These are phyloP conservation scores for Candida sphagnicola DNA, from an alignment of 805 yeast species.

Conservation along the genomic window DNA sequence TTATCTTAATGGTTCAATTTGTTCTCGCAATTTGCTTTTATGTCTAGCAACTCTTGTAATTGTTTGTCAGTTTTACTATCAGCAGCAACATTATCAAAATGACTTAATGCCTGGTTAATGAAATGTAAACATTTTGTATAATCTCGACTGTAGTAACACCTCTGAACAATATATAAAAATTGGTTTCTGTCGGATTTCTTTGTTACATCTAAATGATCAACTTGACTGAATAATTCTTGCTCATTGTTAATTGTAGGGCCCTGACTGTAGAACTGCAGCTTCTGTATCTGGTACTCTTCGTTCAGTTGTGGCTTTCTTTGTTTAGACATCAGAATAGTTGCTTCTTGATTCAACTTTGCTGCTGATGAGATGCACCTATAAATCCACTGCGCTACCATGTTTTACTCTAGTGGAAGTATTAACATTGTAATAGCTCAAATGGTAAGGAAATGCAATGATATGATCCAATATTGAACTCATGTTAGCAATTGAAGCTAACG, in stretches of 20 bases:
- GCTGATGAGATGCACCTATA: not conserved
- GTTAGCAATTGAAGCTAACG: too few relatives aligned
- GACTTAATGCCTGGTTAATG: conserved; percentile 32
- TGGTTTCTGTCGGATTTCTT: conserved; percentile 53
- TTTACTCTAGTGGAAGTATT: too few relatives aligned
- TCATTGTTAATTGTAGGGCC: conserved; percentile 59
- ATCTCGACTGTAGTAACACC: conserved; percentile 53
- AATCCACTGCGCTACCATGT: not conserved
- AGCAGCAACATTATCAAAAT: conserved; percentile 10
- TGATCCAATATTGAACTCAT: too few relatives aligned
- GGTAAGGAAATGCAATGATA: too few relatives aligned
- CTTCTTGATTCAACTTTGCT: not conserved
- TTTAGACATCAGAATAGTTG: conserved; percentile 3
- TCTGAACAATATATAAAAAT: conserved; percentile 57
- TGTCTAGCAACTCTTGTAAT: conserved; percentile 2
- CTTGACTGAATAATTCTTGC: conserved; percentile 34
- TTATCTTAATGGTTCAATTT: too few relatives aligned
- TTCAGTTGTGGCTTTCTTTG: conserved; percentile 66
- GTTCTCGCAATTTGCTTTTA: conserved; percentile 4
- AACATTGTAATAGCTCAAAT: too few relatives aligned
- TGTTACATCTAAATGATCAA: conserved; percentile 25
- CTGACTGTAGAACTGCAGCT: conserved; percentile 39
- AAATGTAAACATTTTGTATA: conserved; percentile 49
- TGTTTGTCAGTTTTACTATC: conserved; percentile 5
- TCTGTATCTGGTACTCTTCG: conserved; percentile 57